Evolutionary conservation across 1,139 yeast species (phyloP), one percentile per base, ranked within the genome.

Genomic region (Hyphopichia buzzinii): DNA sequence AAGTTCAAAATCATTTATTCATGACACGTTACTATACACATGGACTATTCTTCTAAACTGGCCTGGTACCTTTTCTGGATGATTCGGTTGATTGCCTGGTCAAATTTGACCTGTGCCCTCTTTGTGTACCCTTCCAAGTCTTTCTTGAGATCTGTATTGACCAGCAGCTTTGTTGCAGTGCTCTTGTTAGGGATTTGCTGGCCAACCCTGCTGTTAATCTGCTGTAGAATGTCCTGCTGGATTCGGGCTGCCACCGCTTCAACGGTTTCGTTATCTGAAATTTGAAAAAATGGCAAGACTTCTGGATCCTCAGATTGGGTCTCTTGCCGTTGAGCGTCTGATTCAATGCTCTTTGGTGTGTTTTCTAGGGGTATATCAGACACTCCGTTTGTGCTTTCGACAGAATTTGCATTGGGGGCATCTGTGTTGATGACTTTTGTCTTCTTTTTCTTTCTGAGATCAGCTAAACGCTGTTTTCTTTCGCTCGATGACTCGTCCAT

Each of bases 61-160:
- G 26, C 36, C 27, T 44, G 46, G 34, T 52, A 54, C 40, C 48
- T 52, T 31, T 50, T 52, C 33, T 54, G 66, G 7, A 62, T 44
- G 3, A 61, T 46, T 30, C 43, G 43, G 35, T 54, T 54, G 17
- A 68, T 42, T 3, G 61, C 69, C 27, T 43, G 42, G 17, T 59
- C 59, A 1, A 72, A 69, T 17, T 49, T 52, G 6, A 40, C 30
- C 24, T 54, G 48, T 8, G 73, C 74, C 36, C 48, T 44, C 17
- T 49, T 46, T 23, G 58, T 47, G 29, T 64, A 61, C 8, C 42
- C 44, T 3, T 48, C 46, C 23, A 70, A 39, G 27, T 67, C 68
- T 11, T 48, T 44, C 39, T 61, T 62, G 35, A 70, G 52, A 36
- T 67, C 72, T 34, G 23, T 19, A 10, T 19, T 19, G 8, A 19